Conservation (phyloP, 78 protist species). For the Dictyostelium brefeldianum region DNA sequence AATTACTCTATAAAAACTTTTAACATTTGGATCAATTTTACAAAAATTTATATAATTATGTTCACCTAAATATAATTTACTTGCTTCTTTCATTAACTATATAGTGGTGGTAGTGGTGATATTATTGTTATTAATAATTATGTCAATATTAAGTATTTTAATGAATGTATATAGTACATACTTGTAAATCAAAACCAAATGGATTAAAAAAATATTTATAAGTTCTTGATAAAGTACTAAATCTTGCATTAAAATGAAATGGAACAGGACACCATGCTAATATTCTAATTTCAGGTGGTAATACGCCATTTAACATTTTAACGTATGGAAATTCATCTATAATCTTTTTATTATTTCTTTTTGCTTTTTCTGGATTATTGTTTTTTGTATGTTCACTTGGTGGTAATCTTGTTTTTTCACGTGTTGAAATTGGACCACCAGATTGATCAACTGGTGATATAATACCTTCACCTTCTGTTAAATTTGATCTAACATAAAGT, state of each 20-base stretch:
- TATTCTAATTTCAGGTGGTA: slow-evolving; percentile 66
- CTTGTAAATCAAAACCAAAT: slow-evolving; percentile 15
- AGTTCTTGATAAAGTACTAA: slow-evolving; percentile 71
- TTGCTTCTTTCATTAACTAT: slow-evolving; percentile 67
- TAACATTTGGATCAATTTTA: slow-evolving; percentile 61
- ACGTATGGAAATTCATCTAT: slow-evolving; percentile 58
- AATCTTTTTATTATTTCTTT: neutral
- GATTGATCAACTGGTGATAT: slow-evolving; percentile 16
- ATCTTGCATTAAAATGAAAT: slow-evolving; percentile 71
- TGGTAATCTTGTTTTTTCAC: neutral
- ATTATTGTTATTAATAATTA: neutral
- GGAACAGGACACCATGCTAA: slow-evolving; percentile 75
- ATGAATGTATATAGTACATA: neutral
- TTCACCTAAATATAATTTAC: slow-evolving; percentile 66
- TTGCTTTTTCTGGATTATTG: neutral
- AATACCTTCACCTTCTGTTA: slow-evolving; percentile 48
- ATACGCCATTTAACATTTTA: slow-evolving; percentile 70
- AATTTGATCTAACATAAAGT: slow-evolving; percentile 77
- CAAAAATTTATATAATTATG: slow-evolving; percentile 78
- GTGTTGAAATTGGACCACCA: slow-evolving; percentile 10
- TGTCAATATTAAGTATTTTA: neutral
- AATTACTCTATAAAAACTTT: slow-evolving; percentile 46
- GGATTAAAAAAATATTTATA: slow-evolving; percentile 74
- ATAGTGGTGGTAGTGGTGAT: neutral
- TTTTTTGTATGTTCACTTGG: slow-evolving; percentile 6